phyloP scores from a whole-genome alignment of 148 eudicot genomes.

The Amaranthus hypochondriacus region DNA sequence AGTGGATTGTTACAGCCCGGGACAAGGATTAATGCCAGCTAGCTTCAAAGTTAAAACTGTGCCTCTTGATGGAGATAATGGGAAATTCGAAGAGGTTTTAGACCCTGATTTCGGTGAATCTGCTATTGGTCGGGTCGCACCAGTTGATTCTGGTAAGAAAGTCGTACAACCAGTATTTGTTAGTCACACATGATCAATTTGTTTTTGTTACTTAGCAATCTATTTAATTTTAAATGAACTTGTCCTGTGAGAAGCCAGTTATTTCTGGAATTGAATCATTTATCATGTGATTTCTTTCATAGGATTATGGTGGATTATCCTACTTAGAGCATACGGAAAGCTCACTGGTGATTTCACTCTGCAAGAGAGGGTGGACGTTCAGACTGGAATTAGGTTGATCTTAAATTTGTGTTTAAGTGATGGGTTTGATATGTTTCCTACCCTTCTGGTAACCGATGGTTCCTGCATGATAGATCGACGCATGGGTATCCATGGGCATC shows the following conservation, averaged over 20 bases:
- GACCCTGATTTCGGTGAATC: slow-evolving; percentile 53
- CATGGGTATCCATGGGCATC: slow-evolving; percentile 98
- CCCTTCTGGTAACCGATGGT: slow-evolving; percentile 92
- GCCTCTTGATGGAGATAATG: slow-evolving; percentile 38
- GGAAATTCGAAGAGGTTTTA: slow-evolving; percentile 39
- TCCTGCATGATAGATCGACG: slow-evolving; percentile 98
- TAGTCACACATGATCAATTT: background rate
- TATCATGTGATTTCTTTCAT: slow-evolving; percentile 16
- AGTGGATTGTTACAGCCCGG: slow-evolving; percentile 65
- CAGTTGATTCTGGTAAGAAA: slow-evolving; percentile 85
- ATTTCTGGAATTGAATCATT: background rate
- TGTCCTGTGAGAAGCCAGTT: background rate
- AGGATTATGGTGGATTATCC: slow-evolving; percentile 97
- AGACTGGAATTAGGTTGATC: slow-evolving; percentile 80
- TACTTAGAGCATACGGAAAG: slow-evolving; percentile 83
- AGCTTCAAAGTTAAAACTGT: slow-evolving; percentile 45
- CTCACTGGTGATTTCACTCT: slow-evolving; percentile 78
- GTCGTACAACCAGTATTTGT: background rate
- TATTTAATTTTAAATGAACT: background rate
- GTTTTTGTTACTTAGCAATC: background rate
- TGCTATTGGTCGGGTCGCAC: slow-evolving; percentile 72
- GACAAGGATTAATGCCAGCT: slow-evolving; percentile 53
- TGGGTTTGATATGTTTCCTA: slow-evolving; percentile 98
- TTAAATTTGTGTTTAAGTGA: slow-evolving; percentile 82
- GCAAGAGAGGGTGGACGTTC: slow-evolving; percentile 94